phyloP scores from a whole-genome alignment of 2,329 filamentous ascomycete genomes.

The Fusarium sterilihyphosum region DNA sequence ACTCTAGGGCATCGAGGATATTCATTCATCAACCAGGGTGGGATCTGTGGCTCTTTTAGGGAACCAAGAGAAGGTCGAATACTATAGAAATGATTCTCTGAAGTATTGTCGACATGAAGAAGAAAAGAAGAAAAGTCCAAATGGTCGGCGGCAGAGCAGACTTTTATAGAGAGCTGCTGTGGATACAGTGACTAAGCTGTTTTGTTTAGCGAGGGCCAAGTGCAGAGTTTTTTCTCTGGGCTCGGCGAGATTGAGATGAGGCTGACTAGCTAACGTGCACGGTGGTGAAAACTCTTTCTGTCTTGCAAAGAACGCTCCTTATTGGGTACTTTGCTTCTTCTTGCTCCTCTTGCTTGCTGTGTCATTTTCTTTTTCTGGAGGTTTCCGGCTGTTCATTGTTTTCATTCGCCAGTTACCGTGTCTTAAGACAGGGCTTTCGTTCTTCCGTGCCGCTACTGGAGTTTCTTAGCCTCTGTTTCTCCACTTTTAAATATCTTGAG shows the following conservation, averaged over 20 bases:
- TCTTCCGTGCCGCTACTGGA: background rate
- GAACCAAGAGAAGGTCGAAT: conserved; percentile 91
- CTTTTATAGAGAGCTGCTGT: conserved; percentile 22
- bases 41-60: conserved; percentile 92
- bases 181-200: background rate
- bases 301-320: background rate
- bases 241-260: background rate
- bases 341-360: background rate
- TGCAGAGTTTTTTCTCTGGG: background rate
- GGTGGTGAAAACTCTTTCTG: background rate
- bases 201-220: background rate
- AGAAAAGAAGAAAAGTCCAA: conserved; percentile 58
- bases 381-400: background rate
- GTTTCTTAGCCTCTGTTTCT: background rate
- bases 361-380: background rate
- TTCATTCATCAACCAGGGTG: conserved; percentile 63
- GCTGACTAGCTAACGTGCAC: conserved; percentile 6
- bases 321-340: background rate
- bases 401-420: background rate
- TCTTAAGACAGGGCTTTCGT: no score
- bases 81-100: conserved; percentile 98
- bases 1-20: conserved; percentile 75
- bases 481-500: background rate
- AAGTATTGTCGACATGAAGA: conserved; percentile 72
- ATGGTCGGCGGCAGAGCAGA: background rate